These are phyloP conservation scores for Hanseniaspora meyeri DNA, from an alignment of 805 yeast species.

Conservation along the genomic window DNA sequence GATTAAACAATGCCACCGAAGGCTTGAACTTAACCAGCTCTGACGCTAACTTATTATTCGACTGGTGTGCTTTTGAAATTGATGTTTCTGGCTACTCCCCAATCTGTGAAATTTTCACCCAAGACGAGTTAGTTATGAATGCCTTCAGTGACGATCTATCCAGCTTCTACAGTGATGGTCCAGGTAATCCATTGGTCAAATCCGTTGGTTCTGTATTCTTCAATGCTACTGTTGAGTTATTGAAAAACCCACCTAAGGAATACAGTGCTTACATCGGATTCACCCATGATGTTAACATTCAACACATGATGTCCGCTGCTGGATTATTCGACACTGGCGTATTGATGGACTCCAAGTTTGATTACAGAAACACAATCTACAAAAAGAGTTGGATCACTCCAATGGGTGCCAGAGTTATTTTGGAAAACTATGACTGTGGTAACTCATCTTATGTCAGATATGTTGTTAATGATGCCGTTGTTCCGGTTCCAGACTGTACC, in stretches of 20 bases:
- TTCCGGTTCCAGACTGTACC: conserved; percentile 37
- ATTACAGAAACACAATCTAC: conserved; percentile 36
- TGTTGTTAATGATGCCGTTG: conserved; percentile 42
- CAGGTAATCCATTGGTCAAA: conserved; percentile 46
- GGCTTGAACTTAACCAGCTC: conserved; percentile 39
- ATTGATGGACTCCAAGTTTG: conserved; percentile 35
- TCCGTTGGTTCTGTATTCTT: conserved; percentile 52
- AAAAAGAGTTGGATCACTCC: conserved; percentile 41
- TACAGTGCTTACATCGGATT: conserved; percentile 53
- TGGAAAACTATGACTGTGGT: conserved; percentile 39
- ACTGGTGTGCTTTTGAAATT: conserved; percentile 63
- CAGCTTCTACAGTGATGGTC: conserved; percentile 51
- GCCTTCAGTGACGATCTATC: conserved; percentile 49
- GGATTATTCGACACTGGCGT: conserved; percentile 36
- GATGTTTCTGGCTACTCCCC: conserved; percentile 56
- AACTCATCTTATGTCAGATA: conserved; percentile 34
- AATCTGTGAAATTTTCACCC: conserved; percentile 56
- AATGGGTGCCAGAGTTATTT: conserved; percentile 43
- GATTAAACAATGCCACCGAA: conserved; percentile 45
- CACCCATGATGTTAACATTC: conserved; percentile 62
- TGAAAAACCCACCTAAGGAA: conserved; percentile 36
- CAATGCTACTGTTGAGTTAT: conserved; percentile 38
- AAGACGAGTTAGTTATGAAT: conserved; percentile 50
- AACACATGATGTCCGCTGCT: conserved; percentile 50
- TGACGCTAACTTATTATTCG: conserved; percentile 44